phyloP scores from a whole-genome alignment of 140 eudicot species.

The Flaveria floridana region DNA sequence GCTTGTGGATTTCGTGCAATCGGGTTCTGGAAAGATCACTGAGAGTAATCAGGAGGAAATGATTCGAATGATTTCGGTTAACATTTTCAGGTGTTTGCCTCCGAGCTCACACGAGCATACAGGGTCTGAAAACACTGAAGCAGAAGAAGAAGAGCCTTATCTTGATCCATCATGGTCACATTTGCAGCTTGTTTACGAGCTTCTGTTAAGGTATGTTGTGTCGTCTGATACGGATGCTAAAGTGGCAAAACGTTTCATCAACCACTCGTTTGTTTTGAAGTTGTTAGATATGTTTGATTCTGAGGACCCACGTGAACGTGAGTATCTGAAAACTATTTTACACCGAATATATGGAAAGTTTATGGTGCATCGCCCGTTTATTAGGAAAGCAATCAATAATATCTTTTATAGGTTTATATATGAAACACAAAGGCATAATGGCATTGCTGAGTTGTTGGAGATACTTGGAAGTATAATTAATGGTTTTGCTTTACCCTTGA shows the following conservation, averaged over 20 bases:
- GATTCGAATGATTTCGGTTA: constrained; percentile 57
- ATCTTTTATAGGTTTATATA: constrained; percentile 63
- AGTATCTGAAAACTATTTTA: constrained; percentile 65
- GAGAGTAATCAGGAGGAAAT: constrained; percentile 67
- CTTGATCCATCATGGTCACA: constrained; percentile 81
- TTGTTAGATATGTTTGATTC: constrained; percentile 67
- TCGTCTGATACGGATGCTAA: constrained; percentile 62
- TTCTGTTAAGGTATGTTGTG: constrained; percentile 60
- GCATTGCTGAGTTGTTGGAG: constrained; percentile 76
- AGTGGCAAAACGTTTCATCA: constrained; percentile 62
- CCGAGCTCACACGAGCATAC: constrained; percentile 64
- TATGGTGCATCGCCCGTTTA: constrained; percentile 82
- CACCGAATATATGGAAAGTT: constrained; percentile 75
- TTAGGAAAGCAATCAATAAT: constrained; percentile 71
- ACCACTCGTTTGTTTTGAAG: constrained; percentile 58
- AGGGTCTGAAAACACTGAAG: constrained; percentile 51
- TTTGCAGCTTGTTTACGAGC: constrained; percentile 63
- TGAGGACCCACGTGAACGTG: constrained; percentile 73
- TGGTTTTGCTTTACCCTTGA: constrained; percentile 85
- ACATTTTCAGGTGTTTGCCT: constrained; percentile 63
- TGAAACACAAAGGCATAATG: constrained; percentile 70
- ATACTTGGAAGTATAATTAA: constrained; percentile 77
- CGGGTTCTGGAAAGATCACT: constrained; percentile 47
- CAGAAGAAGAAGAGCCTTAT: constrained; percentile 67
- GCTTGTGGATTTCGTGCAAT: constrained; percentile 61